Conservation (phyloP, 768 basidiomycete genomes). For the Pholiota molesta region DNA sequence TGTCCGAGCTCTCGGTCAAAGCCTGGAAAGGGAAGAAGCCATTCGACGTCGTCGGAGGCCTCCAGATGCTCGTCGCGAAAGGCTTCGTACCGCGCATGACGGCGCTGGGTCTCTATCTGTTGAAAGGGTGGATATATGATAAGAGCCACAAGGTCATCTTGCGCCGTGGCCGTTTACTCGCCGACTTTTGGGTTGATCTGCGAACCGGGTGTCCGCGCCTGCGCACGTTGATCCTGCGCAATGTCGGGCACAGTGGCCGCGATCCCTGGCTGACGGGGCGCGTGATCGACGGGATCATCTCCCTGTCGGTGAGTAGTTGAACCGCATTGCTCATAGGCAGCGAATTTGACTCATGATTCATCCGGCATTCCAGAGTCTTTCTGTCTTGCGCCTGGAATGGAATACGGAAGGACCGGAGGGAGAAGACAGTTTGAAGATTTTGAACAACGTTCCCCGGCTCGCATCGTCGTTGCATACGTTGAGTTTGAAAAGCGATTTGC, state of each 20-base stretch:
- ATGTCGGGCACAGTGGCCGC: background rate
- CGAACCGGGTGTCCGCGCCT: background rate
- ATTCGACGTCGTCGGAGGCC: conserved; percentile 7
- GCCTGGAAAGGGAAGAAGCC: background rate
- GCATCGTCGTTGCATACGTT: background rate
- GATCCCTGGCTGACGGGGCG: background rate
- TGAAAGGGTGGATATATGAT: background rate
- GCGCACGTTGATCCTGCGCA: background rate
- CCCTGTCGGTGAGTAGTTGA: background rate
- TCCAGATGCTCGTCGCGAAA: conserved; percentile 1
- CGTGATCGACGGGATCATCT: background rate
- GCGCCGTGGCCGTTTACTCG: background rate
- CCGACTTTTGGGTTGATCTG: conserved; percentile 1
- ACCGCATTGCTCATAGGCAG: too few relatives aligned
- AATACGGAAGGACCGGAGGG: too few relatives aligned
- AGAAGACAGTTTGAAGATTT: background rate
- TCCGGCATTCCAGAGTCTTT: too few relatives aligned
- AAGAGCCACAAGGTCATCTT: background rate
- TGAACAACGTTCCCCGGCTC: background rate
- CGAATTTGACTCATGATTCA: too few relatives aligned
- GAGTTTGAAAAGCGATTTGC: background rate
- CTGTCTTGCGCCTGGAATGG: background rate
- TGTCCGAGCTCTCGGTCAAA: conserved; percentile 14
- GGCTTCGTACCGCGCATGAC: conserved; percentile 6
- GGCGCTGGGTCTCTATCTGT: conserved; percentile 6